Percentiles rank a stretch among this genome's conserved stretches.
Evolutionary conservation across 2,329 filamentous ascomycete species (phyloP).

Genomic region (Lasiodiplodia sp.): DNA sequence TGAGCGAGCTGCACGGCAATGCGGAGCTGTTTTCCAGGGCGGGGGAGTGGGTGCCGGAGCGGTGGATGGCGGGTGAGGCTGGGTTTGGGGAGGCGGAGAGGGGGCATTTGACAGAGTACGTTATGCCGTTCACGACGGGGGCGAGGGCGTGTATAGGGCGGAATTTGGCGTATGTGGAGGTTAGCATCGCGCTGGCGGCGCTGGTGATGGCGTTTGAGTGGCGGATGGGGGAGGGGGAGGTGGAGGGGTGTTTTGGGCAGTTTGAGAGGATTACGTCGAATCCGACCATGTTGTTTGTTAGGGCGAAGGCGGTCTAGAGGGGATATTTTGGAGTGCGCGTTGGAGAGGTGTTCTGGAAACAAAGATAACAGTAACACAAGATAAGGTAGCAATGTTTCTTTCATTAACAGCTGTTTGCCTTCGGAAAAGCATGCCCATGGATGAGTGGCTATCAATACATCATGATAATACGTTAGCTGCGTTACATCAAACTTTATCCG

Average conservation of each 20-base stretch:
- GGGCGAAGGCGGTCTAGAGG: not conserved
- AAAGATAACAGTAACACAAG: too few species aligned
- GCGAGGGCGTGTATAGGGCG: not conserved
- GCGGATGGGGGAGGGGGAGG: not conserved
- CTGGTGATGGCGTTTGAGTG: not conserved
- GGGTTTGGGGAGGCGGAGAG: not conserved
- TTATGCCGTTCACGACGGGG: not conserved
- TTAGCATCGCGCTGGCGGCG: not conserved
- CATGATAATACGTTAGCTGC: too few species aligned
- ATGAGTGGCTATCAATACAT: too few species aligned
- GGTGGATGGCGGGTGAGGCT: not conserved
- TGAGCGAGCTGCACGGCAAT: not conserved
- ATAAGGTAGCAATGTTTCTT: too few species aligned
- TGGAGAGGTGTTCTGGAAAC: too few species aligned
- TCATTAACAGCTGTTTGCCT: too few species aligned
- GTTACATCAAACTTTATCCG: too few species aligned
- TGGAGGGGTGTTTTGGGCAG: not conserved
- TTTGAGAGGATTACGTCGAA: not conserved
- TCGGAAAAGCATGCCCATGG: too few species aligned
- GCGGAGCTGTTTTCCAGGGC: not conserved
- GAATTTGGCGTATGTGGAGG: not conserved
- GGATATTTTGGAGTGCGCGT: not conserved
- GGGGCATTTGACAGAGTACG: not conserved
- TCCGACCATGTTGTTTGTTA: not conserved
- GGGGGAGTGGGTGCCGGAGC: not conserved